Evolutionary conservation across 2,329 filamentous ascomycete genomes (phyloP).

Genomic region (Claviceps capensis): DNA sequence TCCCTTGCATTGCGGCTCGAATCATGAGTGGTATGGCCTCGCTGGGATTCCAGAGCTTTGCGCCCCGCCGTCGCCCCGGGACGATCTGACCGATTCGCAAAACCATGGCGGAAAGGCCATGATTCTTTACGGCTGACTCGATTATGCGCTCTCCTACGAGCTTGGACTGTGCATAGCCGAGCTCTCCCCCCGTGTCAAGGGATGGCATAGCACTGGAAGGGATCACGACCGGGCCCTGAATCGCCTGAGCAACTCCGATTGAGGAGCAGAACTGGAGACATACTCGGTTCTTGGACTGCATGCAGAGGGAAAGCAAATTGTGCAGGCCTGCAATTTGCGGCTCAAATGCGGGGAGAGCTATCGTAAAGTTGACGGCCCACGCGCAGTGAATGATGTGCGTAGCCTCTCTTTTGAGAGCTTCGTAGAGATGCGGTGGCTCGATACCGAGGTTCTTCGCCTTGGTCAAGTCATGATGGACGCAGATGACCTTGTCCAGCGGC

Average conservation of each 20-base stretch:
- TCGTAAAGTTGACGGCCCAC: slow-evolving; percentile 45
- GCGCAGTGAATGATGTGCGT: slow-evolving; percentile 35
- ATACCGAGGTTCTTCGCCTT: slow-evolving; percentile 7
- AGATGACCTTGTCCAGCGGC: slow-evolving; percentile 13
- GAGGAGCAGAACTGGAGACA: slow-evolving; percentile 39
- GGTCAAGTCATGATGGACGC: slow-evolving; percentile 9
- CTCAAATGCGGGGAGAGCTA: slow-evolving; percentile 33
- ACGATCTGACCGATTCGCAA: slow-evolving; percentile 36
- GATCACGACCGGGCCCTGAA: slow-evolving; percentile 18
- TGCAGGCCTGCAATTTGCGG: slow-evolving; percentile 30
- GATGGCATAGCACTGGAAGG: slow-evolving; percentile 23
- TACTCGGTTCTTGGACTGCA: slow-evolving; percentile 7
- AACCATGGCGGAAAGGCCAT: slow-evolving; percentile 21
- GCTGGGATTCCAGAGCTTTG: slow-evolving; percentile 30
- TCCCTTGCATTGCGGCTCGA: slow-evolving; percentile 13
- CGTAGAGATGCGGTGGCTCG: slow-evolving; percentile 9
- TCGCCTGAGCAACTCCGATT: slow-evolving; percentile 24
- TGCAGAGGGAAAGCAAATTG: slow-evolving; percentile 30
- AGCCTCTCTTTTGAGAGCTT: slow-evolving; percentile 17
- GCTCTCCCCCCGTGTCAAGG: slow-evolving; percentile 24
- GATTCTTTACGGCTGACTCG: slow-evolving; percentile 17
- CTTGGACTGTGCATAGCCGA: slow-evolving; percentile 30
- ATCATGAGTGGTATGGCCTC: slow-evolving; percentile 40
- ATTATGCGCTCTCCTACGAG: slow-evolving; percentile 24
- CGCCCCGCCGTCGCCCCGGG: slow-evolving; percentile 28